Conservation (phyloP, 2,329 filamentous ascomycete genomes). For the Aspergillus quadricinctus region DNA sequence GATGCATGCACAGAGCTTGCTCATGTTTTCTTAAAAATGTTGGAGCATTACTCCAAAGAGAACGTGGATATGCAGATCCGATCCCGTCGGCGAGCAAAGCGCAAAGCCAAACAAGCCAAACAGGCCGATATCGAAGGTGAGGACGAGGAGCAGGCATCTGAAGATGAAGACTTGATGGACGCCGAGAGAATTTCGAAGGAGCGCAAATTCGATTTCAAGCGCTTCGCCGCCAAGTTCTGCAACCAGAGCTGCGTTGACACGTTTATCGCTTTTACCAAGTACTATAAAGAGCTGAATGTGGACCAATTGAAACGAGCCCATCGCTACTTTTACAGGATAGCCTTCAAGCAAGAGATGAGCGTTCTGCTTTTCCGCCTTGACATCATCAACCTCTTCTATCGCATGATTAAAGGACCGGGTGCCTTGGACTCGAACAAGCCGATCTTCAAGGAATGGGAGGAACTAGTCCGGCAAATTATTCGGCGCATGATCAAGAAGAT, state of each 20-base stretch:
- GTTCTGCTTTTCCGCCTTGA: constrained; percentile 88
- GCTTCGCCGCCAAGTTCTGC: constrained; percentile 75
- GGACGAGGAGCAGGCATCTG: constrained; percentile 54
- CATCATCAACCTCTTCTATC: constrained; percentile 81
- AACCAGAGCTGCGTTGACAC: constrained; percentile 84
- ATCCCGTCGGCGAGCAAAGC: constrained; percentile 67
- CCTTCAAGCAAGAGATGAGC: constrained; percentile 90
- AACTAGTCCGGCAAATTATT: constrained; percentile 78
- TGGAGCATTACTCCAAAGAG: constrained; percentile 91
- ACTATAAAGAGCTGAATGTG: constrained; percentile 73
- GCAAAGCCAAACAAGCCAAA: constrained; percentile 58
- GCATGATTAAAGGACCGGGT: constrained; percentile 85
- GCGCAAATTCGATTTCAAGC: constrained; percentile 88
- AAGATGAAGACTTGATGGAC: constrained; percentile 68
- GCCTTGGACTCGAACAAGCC: constrained; percentile 63
- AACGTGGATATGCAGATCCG: constrained; percentile 92
- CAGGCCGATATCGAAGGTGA: constrained; percentile 43
- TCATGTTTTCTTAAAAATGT: constrained; percentile 85
- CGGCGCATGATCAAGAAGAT: constrained; percentile 79
- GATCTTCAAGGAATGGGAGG: constrained; percentile 86
- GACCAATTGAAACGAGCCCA: constrained; percentile 86
- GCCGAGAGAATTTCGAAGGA: constrained; percentile 71
- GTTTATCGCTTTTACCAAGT: constrained; percentile 73
- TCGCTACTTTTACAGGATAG: constrained; percentile 87
- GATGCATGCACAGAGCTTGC: constrained; percentile 87